Evolutionary conservation across 2,329 filamentous ascomycete species (phyloP).

Genomic region (Sporothrix humicola): DNA sequence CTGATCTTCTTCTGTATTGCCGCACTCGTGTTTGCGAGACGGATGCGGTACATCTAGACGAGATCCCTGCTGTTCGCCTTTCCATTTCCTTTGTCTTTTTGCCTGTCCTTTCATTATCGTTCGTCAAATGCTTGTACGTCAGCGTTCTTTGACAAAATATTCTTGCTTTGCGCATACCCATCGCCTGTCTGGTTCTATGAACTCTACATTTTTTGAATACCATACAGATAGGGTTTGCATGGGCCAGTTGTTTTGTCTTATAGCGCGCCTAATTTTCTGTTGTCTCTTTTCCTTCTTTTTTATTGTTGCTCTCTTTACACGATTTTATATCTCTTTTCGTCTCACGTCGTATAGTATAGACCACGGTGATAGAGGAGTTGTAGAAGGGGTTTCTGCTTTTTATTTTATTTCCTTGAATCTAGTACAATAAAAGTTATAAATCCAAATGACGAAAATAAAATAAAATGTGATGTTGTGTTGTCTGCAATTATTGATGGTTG

Average conservation of each 20-base stretch:
- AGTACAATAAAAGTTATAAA: neutral
- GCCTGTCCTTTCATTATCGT: too few species aligned
- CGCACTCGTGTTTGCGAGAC: constrained; percentile 54
- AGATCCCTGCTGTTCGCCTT: neutral
- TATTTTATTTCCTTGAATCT: neutral
- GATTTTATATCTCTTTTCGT: constrained; percentile 13
- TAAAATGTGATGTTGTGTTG: neutral
- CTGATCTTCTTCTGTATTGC: constrained; percentile 60
- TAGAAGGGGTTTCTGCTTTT: constrained; percentile 7
- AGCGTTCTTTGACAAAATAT: constrained; percentile 8
- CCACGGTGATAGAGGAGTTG: constrained; percentile 23
- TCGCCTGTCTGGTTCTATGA: constrained; percentile 24
- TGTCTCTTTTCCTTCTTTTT: neutral
- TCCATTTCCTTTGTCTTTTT: neutral
- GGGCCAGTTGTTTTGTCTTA: neutral
- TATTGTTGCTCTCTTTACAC: constrained; percentile 15
- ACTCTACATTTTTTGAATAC: neutral
- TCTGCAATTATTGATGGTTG: neutral
- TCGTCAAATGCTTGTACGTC: neutral
- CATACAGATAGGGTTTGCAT: constrained; percentile 13
- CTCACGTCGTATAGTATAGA: constrained; percentile 12
- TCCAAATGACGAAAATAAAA: neutral
- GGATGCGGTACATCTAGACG: constrained; percentile 52
- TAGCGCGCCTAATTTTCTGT: neutral
- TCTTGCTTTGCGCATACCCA: constrained; percentile 17